Evolutionary conservation across 441 rosid species (phyloP).

Genomic region (Erodium trifolium): DNA sequence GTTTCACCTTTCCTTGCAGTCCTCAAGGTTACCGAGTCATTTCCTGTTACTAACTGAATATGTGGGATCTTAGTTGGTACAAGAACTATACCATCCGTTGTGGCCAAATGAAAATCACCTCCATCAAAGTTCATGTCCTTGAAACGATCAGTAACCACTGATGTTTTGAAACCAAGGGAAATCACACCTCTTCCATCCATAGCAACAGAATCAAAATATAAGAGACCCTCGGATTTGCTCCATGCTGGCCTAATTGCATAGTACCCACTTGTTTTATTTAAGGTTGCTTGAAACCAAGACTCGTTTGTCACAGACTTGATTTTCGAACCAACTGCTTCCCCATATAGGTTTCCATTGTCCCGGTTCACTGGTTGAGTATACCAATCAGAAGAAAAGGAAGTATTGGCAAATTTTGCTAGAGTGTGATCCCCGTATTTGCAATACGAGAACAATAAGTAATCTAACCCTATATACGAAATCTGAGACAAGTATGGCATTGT

Average conservation of each 20-base stretch:
- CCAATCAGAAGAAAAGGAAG: conserved; percentile 33
- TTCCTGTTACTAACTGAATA: conserved; percentile 12
- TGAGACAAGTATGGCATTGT: conserved; percentile 32
- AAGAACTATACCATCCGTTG: conserved; percentile 30
- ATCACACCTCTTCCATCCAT: conserved; percentile 37
- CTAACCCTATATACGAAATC: conserved; percentile 34
- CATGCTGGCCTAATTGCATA: conserved; percentile 25
- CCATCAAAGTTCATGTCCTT: conserved; percentile 28
- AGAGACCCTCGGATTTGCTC: conserved; percentile 20
- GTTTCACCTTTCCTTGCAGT: conserved; percentile 15
- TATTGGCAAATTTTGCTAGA: conserved; percentile 32
- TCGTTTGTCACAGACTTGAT: conserved; percentile 19
- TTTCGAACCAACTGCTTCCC: conserved; percentile 24
- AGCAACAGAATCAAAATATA: conserved; percentile 28
- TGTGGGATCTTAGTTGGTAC: conserved; percentile 23
- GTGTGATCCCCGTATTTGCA: conserved; percentile 21
- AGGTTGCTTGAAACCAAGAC: conserved; percentile 28
- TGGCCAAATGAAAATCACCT: conserved; percentile 31
- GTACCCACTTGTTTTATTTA: conserved; percentile 22
- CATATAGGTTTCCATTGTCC: conserved; percentile 29
- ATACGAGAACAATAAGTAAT: conserved; percentile 37
- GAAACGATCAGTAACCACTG: conserved; percentile 23
- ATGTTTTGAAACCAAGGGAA: conserved; percentile 32
- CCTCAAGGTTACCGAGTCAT: conserved; percentile 20
- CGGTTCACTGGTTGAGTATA: conserved; percentile 34